These are phyloP conservation scores for Xylaria palmicola DNA, from an alignment of 495 filamentous ascomycete species.

Conservation along the genomic window DNA sequence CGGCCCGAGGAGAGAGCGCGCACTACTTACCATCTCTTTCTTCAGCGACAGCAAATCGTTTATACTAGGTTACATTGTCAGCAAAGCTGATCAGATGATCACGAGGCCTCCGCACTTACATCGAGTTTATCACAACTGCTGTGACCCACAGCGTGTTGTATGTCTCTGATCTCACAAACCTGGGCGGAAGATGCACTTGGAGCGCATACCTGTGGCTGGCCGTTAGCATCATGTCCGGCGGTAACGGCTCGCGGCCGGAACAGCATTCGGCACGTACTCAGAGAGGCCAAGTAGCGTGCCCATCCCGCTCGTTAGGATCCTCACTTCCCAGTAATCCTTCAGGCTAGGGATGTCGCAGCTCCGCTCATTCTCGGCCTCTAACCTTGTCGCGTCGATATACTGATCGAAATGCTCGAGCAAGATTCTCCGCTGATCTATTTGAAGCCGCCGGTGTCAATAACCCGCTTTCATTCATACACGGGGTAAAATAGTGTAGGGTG, in stretches of 20 bases:
- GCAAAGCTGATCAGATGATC: not conserved
- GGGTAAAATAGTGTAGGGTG: not conserved
- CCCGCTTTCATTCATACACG: not conserved
- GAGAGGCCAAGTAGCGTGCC: constrained; percentile 21
- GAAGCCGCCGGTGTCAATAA: not conserved
- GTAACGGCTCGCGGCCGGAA: not conserved
- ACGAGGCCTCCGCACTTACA: too few relatives aligned
- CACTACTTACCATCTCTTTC: constrained; percentile 28
- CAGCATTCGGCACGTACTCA: constrained; percentile 17
- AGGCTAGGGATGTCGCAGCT: constrained; percentile 22
- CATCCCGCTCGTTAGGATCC: constrained; percentile 31
- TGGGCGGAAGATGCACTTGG: constrained; percentile 19
- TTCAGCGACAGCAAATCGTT: constrained; percentile 30
- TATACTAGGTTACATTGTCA: constrained; percentile 18
- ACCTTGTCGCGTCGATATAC: constrained; percentile 25
- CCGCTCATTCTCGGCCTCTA: constrained; percentile 25
- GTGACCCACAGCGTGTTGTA: constrained; percentile 23
- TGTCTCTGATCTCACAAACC: constrained; percentile 16
- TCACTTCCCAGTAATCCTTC: constrained; percentile 29
- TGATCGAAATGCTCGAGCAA: constrained; percentile 15
- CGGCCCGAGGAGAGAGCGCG: not conserved
- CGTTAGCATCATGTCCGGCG: not conserved
- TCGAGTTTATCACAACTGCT: constrained; percentile 27
- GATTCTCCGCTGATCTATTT: constrained; percentile 21
- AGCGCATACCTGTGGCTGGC: constrained; percentile 17